These are phyloP conservation scores for Candida coquimbonensis DNA, from an alignment of 805 yeast species.

Conservation along the genomic window DNA sequence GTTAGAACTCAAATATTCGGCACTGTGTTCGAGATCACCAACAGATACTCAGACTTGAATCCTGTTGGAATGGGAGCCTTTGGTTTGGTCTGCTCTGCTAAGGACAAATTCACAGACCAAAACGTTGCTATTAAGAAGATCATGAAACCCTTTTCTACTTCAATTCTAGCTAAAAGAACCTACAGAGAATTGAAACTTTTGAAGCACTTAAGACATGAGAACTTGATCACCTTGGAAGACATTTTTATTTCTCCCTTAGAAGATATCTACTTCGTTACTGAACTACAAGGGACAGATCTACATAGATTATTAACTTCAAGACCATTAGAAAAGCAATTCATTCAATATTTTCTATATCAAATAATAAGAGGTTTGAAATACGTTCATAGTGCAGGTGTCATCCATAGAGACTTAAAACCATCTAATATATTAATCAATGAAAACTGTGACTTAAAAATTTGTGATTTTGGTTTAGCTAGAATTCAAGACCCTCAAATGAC, in stretches of 20 bases:
- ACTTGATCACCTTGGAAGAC: constrained; percentile 86
- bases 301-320: constrained; percentile 87
- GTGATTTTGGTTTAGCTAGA: constrained; percentile 93
- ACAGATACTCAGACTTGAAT: constrained; percentile 81
- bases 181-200: constrained; percentile 90
- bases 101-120: constrained; percentile 82
- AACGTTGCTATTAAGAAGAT: constrained; percentile 96
- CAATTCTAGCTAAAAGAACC: constrained; percentile 93
- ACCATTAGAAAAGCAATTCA: constrained; percentile 92
- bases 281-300: constrained; percentile 92
- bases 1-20: constrained; percentile 84
- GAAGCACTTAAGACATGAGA: constrained; percentile 92
- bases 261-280: constrained; percentile 94
- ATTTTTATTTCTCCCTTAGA: constrained; percentile 91
- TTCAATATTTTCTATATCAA: constrained; percentile 94
- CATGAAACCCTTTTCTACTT: constrained; percentile 94
- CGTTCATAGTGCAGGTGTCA: constrained; percentile 88
- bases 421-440: constrained; percentile 79
- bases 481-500: constrained; percentile 99
- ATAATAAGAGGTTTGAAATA: constrained; percentile 84
- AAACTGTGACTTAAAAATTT: constrained; percentile 84
- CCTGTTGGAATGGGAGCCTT: constrained; percentile 99
- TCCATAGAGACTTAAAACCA: constrained; percentile 85
- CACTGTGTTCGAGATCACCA: constrained; percentile 89
- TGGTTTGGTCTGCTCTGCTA: constrained; percentile 95